Evolutionary conservation across 75 land plant species (phyloP), one percentile per base, ranked within the genome.

Genomic region (Ceratopteris richardii): DNA sequence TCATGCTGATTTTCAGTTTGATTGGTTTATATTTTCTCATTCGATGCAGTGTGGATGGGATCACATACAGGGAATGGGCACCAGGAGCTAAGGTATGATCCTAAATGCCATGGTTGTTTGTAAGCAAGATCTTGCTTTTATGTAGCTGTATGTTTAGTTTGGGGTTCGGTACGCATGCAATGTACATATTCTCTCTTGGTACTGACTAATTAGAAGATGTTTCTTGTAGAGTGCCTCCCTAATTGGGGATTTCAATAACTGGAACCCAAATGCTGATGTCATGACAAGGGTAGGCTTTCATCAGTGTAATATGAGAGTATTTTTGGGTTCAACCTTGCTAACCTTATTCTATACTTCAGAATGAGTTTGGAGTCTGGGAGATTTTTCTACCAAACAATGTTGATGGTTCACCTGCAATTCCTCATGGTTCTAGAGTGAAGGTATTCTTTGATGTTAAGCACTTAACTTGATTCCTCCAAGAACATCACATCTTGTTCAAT

Each of bases 341-440:
- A 33, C 9, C 9, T 33, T 33, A 9, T 33, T 33, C 30, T 2
- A 50, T 24, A 63, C 1, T 72, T 31, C 80, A 90, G 96, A 81
- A 90, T 72, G 84, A 83, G 51, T 86, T 73, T 79, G 96, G 91
- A 42, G 78, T 90, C 7, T 90, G 96, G 96, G 91, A 90, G 68
- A 78, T 86, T 23, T 81, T 90, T 66, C 69, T 90, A 58, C 96
- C 96, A 26, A 83, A 90, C 63, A 90, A 90, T 79, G 80, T 87
- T 29, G 96, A 90, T 71, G 96, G 96, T 27, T 83, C 96, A 44
- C 82, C 91, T 9, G 64, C 96, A 42, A 90, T 90, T 56, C 82
- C 82, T 13, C 91, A 90, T 81, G 96, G 96, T 23, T 86, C 96
- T 43, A 66, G 85, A 37, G 91, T 90, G 13, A 90, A 90, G 92